Base-by-base conservation (phyloP, 1,139 yeast species). In the Lodderomyces metapsilosis region DNA sequence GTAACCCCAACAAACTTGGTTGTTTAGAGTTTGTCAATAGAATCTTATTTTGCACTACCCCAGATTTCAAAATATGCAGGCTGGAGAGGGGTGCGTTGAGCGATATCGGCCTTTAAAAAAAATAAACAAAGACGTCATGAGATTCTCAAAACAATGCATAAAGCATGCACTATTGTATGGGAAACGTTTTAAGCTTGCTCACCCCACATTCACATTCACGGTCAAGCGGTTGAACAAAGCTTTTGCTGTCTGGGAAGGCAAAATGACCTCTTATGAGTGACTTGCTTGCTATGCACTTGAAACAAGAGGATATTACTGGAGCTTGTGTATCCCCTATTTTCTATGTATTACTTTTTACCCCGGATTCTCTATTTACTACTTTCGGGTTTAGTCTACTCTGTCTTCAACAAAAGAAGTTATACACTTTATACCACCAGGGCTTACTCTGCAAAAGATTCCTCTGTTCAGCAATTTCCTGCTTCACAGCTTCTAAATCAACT, bases 401-500 rank as follows among this genome's bases (percentile, higher is more conserved):
- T n/a, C 23, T 13, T 40, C 44, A 59, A 40, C 69, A 65, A 43
- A 60, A 52, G 38, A 52, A 42, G 23, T 52, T 49, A 43, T 51
- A 61, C 15, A 56, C 30, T 48, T 59, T 62, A 41, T 45, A 48
- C 45, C 51, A 53, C 45, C 60, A 48, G 5, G 66, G 61, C 46
- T 54, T 61, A 38, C 47, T 45, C 48, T 66, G 71, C 10, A 37
- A 30, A 15, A 15, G 8, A 13, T 30, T 31, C 4, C 28, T 21
- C 16, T 22, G 22, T 16, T 37, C 40, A 7, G 71, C 71, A 44
- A 64, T 53, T 47, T 66, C 71, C 48, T 66, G 66, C 46, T 62
- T 65, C 42, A 66, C 57, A 6, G 58, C 56, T 42, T 67, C 71
- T 51, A 68, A 59, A 52, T 71, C 71, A 40, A 61, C 57, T 43